Evolutionary conservation across 306 rosid genomes (phyloP).

Genomic region (Trifolium repens): DNA sequence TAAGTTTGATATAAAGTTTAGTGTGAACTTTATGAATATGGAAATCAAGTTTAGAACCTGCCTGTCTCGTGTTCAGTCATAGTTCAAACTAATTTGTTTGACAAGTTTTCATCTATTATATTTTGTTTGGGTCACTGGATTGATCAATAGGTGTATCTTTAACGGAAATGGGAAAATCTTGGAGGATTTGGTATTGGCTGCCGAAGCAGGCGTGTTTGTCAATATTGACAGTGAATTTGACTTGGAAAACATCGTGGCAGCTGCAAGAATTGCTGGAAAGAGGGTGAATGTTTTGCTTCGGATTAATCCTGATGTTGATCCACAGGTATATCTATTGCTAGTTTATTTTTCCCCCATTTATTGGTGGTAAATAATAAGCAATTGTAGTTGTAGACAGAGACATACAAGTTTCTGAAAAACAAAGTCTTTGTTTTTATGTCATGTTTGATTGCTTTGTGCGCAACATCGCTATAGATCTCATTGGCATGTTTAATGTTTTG

Average conservation of each 20-base stretch:
- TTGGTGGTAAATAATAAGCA: not conserved
- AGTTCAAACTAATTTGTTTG: not conserved
- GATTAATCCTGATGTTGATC: conserved; percentile 93
- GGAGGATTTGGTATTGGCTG: conserved; percentile 91
- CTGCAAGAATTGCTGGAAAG: conserved; percentile 77
- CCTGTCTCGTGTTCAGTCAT: not conserved
- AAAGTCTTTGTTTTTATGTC: not conserved
- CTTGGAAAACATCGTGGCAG: conserved; percentile 81
- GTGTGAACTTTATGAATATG: no score
- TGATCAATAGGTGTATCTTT: conserved; percentile 73
- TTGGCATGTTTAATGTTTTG: conserved; percentile 8
- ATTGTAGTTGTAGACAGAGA: not conserved
- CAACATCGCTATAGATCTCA: not conserved
- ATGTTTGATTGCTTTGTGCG: not conserved
- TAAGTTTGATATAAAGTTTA: no score
- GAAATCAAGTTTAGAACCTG: no score
- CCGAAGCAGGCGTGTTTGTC: conserved; percentile 80
- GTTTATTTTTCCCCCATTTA: not conserved
- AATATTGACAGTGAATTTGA: conserved; percentile 94
- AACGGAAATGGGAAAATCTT: conserved; percentile 89
- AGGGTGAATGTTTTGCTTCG: conserved; percentile 81
- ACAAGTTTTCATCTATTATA: not conserved
- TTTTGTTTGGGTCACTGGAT: not conserved
- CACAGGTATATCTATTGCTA: conserved; percentile 62
- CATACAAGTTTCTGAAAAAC: not conserved